Conservation (phyloP, 345 rosid genomes). For the Lepidium aucheri region DNA sequence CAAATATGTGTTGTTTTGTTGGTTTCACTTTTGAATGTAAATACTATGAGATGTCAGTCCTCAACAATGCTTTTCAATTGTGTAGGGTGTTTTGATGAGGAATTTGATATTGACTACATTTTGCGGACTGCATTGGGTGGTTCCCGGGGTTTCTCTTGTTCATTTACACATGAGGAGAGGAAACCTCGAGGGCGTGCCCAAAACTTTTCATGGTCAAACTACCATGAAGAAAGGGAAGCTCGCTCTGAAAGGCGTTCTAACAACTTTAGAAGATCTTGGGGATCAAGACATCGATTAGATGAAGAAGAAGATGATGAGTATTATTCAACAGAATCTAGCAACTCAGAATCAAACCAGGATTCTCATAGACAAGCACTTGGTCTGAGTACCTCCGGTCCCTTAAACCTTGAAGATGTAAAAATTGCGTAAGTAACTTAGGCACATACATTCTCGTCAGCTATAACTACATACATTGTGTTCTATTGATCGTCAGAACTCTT, state of each 20-base stretch:
- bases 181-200: constrained; percentile 28
- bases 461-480: neutral
- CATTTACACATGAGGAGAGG: constrained; percentile 37
- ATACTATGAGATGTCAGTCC: neutral
- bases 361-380: constrained; percentile 69
- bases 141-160: constrained; percentile 37
- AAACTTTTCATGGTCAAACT: constrained; percentile 29
- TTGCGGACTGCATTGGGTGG: constrained; percentile 54
- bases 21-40: neutral
- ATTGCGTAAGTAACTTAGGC: constrained; percentile 43
- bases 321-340: constrained; percentile 33
- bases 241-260: constrained; percentile 32
- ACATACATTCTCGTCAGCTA: neutral
- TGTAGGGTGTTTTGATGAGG: constrained; percentile 48
- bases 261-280: constrained; percentile 24
- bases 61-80: neutral
- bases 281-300: constrained; percentile 34
- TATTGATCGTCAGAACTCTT: neutral
- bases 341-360: constrained; percentile 29
- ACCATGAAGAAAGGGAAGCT: constrained; percentile 30
- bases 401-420: constrained; percentile 62
- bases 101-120: constrained; percentile 38
- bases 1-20: neutral
- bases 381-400: constrained; percentile 56
- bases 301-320: constrained; percentile 46